Evolutionary conservation across 2,329 filamentous ascomycete genomes (phyloP), one percentile per base, ranked within the genome.

Genomic region (Colletotrichum liriopes): DNA sequence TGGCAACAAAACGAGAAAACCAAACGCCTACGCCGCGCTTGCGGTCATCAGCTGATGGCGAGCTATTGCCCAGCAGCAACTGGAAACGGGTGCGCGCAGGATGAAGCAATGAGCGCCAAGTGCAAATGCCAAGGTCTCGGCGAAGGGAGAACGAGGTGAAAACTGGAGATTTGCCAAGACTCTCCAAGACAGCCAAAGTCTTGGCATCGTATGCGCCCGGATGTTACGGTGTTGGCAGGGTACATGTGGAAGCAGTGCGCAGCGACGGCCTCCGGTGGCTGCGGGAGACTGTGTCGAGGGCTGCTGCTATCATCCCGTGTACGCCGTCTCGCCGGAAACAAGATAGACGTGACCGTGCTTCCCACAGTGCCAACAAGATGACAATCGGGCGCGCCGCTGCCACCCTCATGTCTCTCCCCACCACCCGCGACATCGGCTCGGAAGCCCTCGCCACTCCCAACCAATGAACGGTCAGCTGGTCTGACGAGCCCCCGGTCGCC

Each of bases 141-240:
- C 65, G 37, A 72, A 72, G 59, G 65, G 65, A 72, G 45, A 65
- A 26, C 41, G 58, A 35, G 54, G 70, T 68, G 45, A 37, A 72
- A 69, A 65, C 37, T 72, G 65, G 65, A 72, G 47, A 69, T 72
- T 72, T 72, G 70, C 70, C 70, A 72, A 72, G 70, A 60, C 70
- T 54, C 35, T 4, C 65, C 70, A 72, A 72, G 69, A 72, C 65
- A 72, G 65, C 70, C 70, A 72, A 64, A 69, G 70, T 72, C 70
- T 72, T 72, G 70, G 70, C 70, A 72, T 72, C 45, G 65, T 72
- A 72, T 72, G 70, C 70, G 65, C 70, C 70, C 70, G 70, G 70
- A 72, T 72, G 70, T 72, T 37, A 54, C 70, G 70, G 70, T 72
- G 70, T 55, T 72, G 70, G 65, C 65, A 45, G 35, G 47, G 58